These are phyloP conservation scores for Fraxinus floribunda DNA, from an alignment of 305 asterid genomes.

Conservation along the genomic window DNA sequence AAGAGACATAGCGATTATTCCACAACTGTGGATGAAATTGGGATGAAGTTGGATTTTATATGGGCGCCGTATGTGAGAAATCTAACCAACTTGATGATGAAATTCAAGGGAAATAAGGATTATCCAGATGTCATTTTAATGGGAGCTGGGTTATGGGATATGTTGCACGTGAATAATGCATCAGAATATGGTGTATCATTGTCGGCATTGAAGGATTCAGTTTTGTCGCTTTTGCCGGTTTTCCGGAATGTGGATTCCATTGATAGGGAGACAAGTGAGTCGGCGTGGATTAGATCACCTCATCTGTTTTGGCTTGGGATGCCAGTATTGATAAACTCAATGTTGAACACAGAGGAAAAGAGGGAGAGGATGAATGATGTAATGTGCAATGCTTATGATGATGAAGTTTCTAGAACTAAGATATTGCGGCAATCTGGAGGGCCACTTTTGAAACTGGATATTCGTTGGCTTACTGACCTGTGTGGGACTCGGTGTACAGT, in stretches of 20 bases:
- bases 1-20: conserved; percentile 90
- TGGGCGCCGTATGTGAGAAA: conserved; percentile 83
- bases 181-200: conserved; percentile 57
- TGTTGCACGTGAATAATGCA: conserved; percentile 66
- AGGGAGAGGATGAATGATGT: conserved; percentile 57
- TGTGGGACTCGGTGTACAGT: conserved; percentile 70
- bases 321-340: conserved; percentile 71
- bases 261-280: conserved; percentile 30
- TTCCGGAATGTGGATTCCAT: conserved; percentile 40
- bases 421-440: conserved; percentile 64
- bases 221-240: conserved; percentile 59
- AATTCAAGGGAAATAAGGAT: conserved; percentile 39
- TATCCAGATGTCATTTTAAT: conserved; percentile 76
- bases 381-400: conserved; percentile 47
- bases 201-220: conserved; percentile 48
- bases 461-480: conserved; percentile 48
- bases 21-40: conserved; percentile 55
- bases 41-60: conserved; percentile 78
- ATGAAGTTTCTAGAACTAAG: conserved; percentile 51
- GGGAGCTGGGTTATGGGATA: conserved; percentile 95
- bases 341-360: conserved; percentile 73
- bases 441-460: conserved; percentile 65
- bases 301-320: conserved; percentile 89
- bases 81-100: conserved; percentile 50
- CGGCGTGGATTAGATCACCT: conserved; percentile 38